Conservation (phyloP, 2,329 filamentous ascomycete genomes). For the Tolypocladium guangdongense region DNA sequence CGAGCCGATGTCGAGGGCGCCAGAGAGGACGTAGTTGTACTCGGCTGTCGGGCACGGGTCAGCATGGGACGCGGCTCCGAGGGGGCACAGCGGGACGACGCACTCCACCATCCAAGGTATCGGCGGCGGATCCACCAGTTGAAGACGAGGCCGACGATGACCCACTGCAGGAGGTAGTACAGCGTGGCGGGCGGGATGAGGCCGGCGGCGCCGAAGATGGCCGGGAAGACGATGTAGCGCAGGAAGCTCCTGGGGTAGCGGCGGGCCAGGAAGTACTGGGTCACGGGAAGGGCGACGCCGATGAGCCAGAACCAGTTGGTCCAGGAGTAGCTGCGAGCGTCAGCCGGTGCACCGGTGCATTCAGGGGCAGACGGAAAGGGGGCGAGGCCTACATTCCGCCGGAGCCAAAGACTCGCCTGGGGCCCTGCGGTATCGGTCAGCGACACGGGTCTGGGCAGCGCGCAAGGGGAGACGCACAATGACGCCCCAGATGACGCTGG, state of each 20-base stretch:
- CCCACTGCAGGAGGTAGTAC: constrained; percentile 43
- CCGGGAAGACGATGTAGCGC: constrained; percentile 38
- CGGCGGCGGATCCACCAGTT: constrained; percentile 38
- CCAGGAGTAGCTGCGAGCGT: not conserved
- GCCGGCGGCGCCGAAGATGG: constrained; percentile 37
- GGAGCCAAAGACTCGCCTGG: not conserved
- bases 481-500: constrained; percentile 47
- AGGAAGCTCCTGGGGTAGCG: constrained; percentile 12
- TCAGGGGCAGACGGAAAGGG: not conserved
- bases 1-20: constrained; percentile 43
- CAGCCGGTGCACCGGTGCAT: not conserved
- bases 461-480: constrained; percentile 34
- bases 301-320: not conserved
- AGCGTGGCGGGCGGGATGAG: constrained; percentile 42
- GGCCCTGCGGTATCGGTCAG: too few relatives aligned
- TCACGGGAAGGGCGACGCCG: not conserved
- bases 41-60: constrained; percentile 1
- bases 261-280: not conserved
- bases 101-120: constrained; percentile 42
- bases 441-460: too few relatives aligned
- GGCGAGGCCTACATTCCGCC: not conserved
- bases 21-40: constrained; percentile 49
- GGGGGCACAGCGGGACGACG: constrained; percentile 12
- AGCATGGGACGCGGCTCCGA: not conserved
- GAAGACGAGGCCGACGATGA: constrained; percentile 41